Evolutionary conservation across 306 rosid genomes (phyloP).

Genomic region (Rosa rugosa): DNA sequence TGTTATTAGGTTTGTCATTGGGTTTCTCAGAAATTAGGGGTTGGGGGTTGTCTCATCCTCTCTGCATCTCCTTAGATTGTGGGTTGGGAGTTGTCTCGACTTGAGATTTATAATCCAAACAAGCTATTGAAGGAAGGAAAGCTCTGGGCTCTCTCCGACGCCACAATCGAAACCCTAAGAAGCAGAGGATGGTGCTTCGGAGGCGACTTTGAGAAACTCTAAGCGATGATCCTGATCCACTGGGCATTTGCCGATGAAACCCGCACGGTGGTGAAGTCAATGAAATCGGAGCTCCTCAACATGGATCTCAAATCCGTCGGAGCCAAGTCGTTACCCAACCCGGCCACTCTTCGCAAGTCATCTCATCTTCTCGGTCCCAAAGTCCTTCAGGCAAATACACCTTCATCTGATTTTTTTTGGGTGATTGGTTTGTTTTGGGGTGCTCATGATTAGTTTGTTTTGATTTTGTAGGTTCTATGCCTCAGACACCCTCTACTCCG

Average conservation of each 20-base stretch:
- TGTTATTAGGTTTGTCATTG: too few species aligned
- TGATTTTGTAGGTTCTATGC: too few species aligned
- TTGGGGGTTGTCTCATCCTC: too few species aligned
- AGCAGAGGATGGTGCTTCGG: constrained; percentile 66
- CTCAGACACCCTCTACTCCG: too few species aligned
- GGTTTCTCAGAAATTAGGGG: too few species aligned
- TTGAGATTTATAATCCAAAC: too few species aligned
- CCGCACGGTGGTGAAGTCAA: constrained; percentile 33
- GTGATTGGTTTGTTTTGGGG: too few species aligned
- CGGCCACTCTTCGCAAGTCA: constrained; percentile 48
- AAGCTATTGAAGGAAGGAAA: neutral
- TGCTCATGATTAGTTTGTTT: too few species aligned
- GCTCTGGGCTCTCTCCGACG: constrained; percentile 20
- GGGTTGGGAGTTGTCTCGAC: too few species aligned
- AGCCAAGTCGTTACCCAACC: constrained; percentile 67
- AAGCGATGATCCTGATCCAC: constrained; percentile 48
- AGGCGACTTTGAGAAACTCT: constrained; percentile 39
- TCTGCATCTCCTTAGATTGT: too few species aligned
- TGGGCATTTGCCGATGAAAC: constrained; percentile 52
- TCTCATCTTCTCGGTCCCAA: constrained; percentile 65
- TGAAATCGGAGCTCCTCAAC: constrained; percentile 72
- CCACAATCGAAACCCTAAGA: constrained; percentile 45
- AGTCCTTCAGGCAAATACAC: constrained; percentile 65
- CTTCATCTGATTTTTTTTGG: neutral
- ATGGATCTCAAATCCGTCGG: constrained; percentile 53